Evolutionary conservation across 371 early-diverging fungal species (phyloP), one percentile per base, ranked within the genome.

Genomic region (Choanephora cucurbitarum): DNA sequence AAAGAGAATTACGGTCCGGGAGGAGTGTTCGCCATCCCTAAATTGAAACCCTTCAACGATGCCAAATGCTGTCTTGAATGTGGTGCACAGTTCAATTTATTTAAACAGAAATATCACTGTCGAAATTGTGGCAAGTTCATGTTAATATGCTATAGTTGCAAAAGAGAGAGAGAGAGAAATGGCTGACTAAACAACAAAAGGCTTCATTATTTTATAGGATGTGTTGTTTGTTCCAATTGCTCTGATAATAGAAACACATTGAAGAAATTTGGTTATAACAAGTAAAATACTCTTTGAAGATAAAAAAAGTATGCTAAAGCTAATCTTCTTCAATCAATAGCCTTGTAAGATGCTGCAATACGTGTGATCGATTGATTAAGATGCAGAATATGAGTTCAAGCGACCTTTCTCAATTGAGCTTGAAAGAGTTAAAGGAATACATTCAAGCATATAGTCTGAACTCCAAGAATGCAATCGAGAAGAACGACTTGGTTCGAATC

Each of bases 71-170:
- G 81, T 46, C 45, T 39, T 13, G 72, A 74, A 42, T 81, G 82
- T 51, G 62, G 69, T 40, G 50, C 37, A 2, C 44, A 34, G 2
- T 81, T 81, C 49, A 63, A 56, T 32, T 52, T 81, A 19, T 73
- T 79, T 45, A 60, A 69, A 24, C 69, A 58, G 58, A 79, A 79
- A 55, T 72, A 81, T 42, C 60, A 73, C 39, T 81, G 82, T 55
- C 46, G 64, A 44, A 72, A 77, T 33, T 81, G 82, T 52, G 82
- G 82, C 79, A 75, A 65, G 50, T 18, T n/a, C n/a, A n/a, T n/a
- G n/a, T n/a, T n/a, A n/a, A n/a, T 22, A 7, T 42, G 2, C 7
- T 21, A 32, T 7, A 28, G 28, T 5, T 5, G 28, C 28, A 28
- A 28, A 7, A 28, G 28, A 28, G 5, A 3, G 5, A 28, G 7